Base-by-base conservation (phyloP, 1,284 basidiomycete genomes). In the Trametes sp. region DNA sequence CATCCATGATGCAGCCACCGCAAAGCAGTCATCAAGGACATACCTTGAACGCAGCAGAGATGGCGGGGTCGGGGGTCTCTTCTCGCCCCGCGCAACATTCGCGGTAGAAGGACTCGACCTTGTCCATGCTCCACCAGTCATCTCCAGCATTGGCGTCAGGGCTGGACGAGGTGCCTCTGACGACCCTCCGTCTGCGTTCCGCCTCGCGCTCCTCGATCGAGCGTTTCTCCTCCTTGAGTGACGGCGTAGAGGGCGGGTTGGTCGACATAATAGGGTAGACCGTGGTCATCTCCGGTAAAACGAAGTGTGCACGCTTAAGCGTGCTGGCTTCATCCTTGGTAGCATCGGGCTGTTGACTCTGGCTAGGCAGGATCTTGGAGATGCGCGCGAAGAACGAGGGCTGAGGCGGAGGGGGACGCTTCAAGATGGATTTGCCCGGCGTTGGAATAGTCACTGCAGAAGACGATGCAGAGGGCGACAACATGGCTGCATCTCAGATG, bases 211-310 rank as follows among this genome's bases (percentile, higher is more conserved):
- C 87, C 76, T 87, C 93, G 52, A 86, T 87, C 35, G 82, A 83
- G 65, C 81, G 84, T 75, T 91, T 90, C 78, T 91, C 88, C 61
- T 93, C 87, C 77, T 90, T 87, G 57, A 94, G 81, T 7, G 83
- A 84, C 0, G 88, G 87, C 7, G 86, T 92, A 54, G 86, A 92
- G 2, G 94, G 94, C 21, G 94, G 93, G 57, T 90, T 91, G 19
- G 87, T 70, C 2, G 90, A 86, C 38, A 89, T 91, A 73, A 96
- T 96, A 0, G 93, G 93, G 73, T 96, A 97, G 28, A 94, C 87
- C 26, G 89, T 93, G 35, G 87, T 87, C 71, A 95, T 85, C 70
- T 90, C 85, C 0, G 92, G 93, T 2, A 96, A 80, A 66, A 94
- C 91, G 73, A 95, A 96, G 69, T 95, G 92, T 0, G 93, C 93